A percentile compares a stretch with the other conserved stretches of the same genome.
These are phyloP conservation scores for Apodospora peruviana DNA, from an alignment of 495 filamentous ascomycete species.

Conservation along the genomic window DNA sequence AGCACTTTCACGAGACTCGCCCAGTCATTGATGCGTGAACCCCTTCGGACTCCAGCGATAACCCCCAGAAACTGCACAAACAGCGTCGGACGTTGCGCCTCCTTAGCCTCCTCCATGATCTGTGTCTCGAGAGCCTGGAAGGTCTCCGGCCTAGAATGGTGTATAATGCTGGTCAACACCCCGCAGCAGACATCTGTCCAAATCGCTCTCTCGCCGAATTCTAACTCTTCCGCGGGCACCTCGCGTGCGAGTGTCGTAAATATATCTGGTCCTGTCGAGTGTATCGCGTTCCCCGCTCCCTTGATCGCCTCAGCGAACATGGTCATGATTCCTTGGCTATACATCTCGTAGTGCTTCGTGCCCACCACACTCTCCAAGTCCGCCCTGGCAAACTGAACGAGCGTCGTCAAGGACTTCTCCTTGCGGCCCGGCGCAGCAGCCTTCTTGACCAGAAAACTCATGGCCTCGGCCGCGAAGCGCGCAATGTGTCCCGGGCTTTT, in stretches of 20 bases:
- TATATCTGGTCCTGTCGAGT: constrained; percentile 74
- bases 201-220: constrained; percentile 33
- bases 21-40: constrained; percentile 71
- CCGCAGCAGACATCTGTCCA: constrained; percentile 66
- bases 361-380: constrained; percentile 55
- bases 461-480: constrained; percentile 86
- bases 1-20: constrained; percentile 52
- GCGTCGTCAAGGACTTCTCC: constrained; percentile 62
- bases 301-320: constrained; percentile 87
- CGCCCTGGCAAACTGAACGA: constrained; percentile 61
- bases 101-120: constrained; percentile 40
- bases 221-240: constrained; percentile 45
- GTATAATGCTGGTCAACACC: constrained; percentile 70
- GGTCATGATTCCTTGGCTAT: constrained; percentile 82
- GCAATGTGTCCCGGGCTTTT: constrained; percentile 77
- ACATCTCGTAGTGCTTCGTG: constrained; percentile 50
- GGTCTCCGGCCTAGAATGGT: constrained; percentile 69
- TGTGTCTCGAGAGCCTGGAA: constrained; percentile 57
- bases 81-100: constrained; percentile 40
- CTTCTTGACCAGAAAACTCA: constrained; percentile 90
- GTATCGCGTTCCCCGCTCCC: constrained; percentile 68
- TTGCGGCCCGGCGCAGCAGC: constrained; percentile 69
- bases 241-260: constrained; percentile 55
- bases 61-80: constrained; percentile 61
- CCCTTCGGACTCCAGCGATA: constrained; percentile 69